Base-by-base conservation (phyloP, 331 rosid genomes). In the Malus hybrid region DNA sequence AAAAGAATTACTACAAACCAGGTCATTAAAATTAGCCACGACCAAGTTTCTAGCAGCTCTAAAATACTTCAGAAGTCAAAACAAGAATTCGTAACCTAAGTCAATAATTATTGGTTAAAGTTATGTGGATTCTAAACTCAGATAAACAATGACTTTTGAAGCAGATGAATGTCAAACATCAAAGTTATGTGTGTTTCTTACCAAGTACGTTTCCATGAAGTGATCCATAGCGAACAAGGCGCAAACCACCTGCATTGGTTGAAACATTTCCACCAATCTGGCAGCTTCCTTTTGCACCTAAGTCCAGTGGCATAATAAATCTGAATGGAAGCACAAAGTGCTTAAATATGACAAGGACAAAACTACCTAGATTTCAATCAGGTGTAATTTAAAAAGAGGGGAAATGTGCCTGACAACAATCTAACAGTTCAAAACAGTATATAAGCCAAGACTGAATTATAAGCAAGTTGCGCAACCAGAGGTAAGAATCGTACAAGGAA, bases 201-300 rank as follows among this genome's bases (percentile, higher is more conserved):
- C 99, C 99, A 79, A 94, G 96, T 73, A 94, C 88, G 72, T 24
- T 92, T 81, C 96, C 97, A 78, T 94, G 99, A 81, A 94, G 97
- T 48, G 99, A 92, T 87, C 99, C 99, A 60, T 94, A 94, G 56
- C 96, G 96, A 65, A 92, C 74, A 68, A 94, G 96, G 77, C 96
- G 93, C 88, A 94, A 86, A 84, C 99, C 99, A 71, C 99, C 99
- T 29, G 99, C 97, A 86, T 94, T 94, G 55, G 97, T 94, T 73
- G 99, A 92, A 83, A 94, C 86, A 34, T 94, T 94, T 77, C 99
- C 99, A 84, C 99, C 99, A 77, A 94, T 92, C 82, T 94, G 99
- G 81, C 99, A 92, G 85, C 97, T 94, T 80, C 99, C 99, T 82
- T 94, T 94, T 74, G 99, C 97, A 81, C 97, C 99, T 9, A 94